Evolutionary conservation across 176 grass and related monocot species (phyloP).

Genomic region (Oryza meridionalis): DNA sequence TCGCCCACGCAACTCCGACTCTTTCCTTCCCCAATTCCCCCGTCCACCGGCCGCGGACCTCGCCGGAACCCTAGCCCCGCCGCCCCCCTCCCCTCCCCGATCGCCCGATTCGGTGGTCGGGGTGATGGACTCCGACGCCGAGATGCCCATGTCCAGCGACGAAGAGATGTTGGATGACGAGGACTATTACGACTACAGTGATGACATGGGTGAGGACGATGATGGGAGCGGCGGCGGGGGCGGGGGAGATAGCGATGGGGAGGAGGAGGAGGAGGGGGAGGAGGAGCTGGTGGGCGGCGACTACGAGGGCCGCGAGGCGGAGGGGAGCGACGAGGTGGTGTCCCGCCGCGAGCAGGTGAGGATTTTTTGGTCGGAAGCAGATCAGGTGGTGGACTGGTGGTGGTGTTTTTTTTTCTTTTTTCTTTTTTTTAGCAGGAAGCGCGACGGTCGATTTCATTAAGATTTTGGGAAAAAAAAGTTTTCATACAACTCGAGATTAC

Average conservation of each 20-base stretch:
- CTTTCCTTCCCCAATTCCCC: neutral
- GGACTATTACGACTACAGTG: slow-evolving; percentile 67
- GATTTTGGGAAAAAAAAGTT: too few relatives aligned
- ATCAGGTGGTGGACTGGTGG: neutral
- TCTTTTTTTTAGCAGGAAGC: too few relatives aligned
- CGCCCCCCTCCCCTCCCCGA: neutral
- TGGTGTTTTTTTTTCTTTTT: too few relatives aligned
- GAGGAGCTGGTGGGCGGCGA: slow-evolving; percentile 46
- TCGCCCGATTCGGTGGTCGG: slow-evolving; percentile 10
- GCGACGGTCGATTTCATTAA: too few relatives aligned
- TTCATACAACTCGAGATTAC: too few relatives aligned
- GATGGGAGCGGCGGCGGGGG: neutral
- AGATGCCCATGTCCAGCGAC: slow-evolving; percentile 67
- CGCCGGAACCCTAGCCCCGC: slow-evolving; percentile 46
- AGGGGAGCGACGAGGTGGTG: slow-evolving; percentile 57
- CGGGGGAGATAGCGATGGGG: slow-evolving; percentile 6
- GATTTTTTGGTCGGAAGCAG: neutral
- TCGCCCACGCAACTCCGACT: slow-evolving; percentile 37
- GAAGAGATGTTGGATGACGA: slow-evolving; percentile 74
- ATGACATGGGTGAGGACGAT: slow-evolving; percentile 46
- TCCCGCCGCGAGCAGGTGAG: slow-evolving; percentile 73
- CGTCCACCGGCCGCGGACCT: neutral
- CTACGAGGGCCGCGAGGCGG: slow-evolving; percentile 61
- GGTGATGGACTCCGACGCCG: slow-evolving; percentile 77
- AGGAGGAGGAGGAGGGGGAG: slow-evolving; percentile 36